A percentile compares a stretch with the other conserved stretches of the same genome.
phyloP scores from a whole-genome alignment of 768 basidiomycete genomes.

The Boletales sp. region DNA sequence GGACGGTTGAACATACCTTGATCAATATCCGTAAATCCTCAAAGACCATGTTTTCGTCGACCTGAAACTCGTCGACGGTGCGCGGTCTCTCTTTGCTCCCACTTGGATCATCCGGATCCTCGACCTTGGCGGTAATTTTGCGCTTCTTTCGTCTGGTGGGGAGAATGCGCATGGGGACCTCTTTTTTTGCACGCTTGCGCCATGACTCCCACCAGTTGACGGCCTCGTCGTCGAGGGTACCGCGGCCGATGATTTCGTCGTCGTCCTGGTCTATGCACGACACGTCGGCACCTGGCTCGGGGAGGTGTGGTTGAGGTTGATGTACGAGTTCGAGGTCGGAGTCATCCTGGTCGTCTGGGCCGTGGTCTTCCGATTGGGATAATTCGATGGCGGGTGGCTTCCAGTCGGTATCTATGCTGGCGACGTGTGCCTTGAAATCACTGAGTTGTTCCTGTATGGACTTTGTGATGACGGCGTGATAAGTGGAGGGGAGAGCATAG shows the following conservation, averaged over 20 bases:
- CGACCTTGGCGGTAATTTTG: conserved; percentile 34
- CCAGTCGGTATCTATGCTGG: conserved; percentile 48
- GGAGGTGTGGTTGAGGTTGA: conserved; percentile 7
- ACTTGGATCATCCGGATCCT: conserved; percentile 20
- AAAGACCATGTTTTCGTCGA: conserved; percentile 60
- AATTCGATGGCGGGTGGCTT: conserved; percentile 22
- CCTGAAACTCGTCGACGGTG: conserved; percentile 56
- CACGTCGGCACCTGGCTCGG: conserved; percentile 23
- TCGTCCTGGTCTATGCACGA: conserved; percentile 21
- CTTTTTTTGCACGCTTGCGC: conserved; percentile 48
- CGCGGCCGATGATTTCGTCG: conserved; percentile 25
- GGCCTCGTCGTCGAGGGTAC: conserved; percentile 47
- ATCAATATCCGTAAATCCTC: conserved; percentile 92
- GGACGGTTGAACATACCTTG: conserved; percentile 56
- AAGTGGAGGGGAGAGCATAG: conserved; percentile 67
- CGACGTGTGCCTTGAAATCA: conserved; percentile 70
- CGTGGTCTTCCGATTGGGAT: conserved; percentile 18
- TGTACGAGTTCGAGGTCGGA: conserved; percentile 25
- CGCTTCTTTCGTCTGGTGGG: conserved; percentile 39
- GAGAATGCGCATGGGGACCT: conserved; percentile 28
- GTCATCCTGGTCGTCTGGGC: conserved; percentile 26
- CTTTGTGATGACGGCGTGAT: conserved; percentile 67
- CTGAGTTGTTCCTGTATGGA: conserved; percentile 85
- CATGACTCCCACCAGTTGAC: conserved; percentile 69
- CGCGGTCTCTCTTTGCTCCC: conserved; percentile 44